phyloP scores from a whole-genome alignment of 352 stramenopile species.

The Pythium apleroticum region DNA sequence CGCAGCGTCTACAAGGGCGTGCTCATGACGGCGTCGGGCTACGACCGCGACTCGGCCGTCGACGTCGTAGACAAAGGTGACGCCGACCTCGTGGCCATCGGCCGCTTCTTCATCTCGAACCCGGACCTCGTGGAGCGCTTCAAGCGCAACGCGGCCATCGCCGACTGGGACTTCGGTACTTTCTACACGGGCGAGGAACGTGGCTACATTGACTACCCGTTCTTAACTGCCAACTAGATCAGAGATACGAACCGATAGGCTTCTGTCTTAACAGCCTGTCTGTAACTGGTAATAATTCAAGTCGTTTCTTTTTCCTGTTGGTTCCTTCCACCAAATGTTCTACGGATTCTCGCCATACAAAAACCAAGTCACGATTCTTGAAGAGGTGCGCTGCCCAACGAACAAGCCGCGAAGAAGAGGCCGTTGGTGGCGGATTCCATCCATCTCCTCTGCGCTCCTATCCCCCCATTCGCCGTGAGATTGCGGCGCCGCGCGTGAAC shows the following conservation, averaged over 20 bases:
- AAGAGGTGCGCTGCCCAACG: slow-evolving; percentile 13
- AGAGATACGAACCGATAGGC: neutral
- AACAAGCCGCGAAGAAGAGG: neutral
- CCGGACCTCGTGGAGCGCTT: slow-evolving; percentile 42
- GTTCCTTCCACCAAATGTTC: slow-evolving; percentile 13
- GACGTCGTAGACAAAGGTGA: slow-evolving; percentile 27
- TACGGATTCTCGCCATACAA: neutral
- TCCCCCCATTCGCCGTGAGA: slow-evolving; percentile 1
- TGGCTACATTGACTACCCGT: slow-evolving; percentile 58
- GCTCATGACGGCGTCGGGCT: slow-evolving; percentile 28
- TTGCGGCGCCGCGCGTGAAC: neutral
- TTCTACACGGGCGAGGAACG: slow-evolving; percentile 46
- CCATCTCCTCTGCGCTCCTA: too few relatives aligned
- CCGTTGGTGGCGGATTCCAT: neutral
- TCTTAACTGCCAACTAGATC: slow-evolving; percentile 28
- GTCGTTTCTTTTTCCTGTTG: slow-evolving; percentile 4
- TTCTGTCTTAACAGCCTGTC: too few relatives aligned
- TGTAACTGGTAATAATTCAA: neutral
- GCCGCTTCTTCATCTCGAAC: slow-evolving; percentile 49
- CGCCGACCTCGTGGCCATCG: slow-evolving; percentile 40
- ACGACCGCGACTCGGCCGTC: slow-evolving; percentile 28
- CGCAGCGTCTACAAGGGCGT: slow-evolving; percentile 32
- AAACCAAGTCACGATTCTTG: slow-evolving; percentile 23
- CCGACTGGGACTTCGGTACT: slow-evolving; percentile 41
- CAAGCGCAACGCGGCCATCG: slow-evolving; percentile 26